These are phyloP conservation scores for Nakaseomyces delphensis DNA, from an alignment of 1,139 yeast genomes.

Conservation along the genomic window DNA sequence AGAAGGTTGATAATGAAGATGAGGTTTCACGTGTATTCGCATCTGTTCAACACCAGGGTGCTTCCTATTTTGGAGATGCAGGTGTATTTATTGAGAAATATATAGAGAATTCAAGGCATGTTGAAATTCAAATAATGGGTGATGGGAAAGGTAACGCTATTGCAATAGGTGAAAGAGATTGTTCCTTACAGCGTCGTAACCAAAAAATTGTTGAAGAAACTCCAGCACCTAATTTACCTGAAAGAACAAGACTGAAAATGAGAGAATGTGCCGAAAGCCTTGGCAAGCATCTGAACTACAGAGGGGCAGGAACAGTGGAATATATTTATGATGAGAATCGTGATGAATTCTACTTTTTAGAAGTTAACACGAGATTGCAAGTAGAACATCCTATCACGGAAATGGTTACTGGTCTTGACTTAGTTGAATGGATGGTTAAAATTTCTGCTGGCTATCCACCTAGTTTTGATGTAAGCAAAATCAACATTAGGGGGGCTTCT, in stretches of 20 bases:
- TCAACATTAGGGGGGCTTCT: constrained; percentile 70
- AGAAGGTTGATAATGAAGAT: constrained; percentile 72
- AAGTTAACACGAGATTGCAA: constrained; percentile 92
- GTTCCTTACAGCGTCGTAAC: constrained; percentile 93
- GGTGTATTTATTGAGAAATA: constrained; percentile 92
- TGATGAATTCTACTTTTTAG: constrained; percentile 87
- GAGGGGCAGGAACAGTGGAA: constrained; percentile 96
- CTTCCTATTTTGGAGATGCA: constrained; percentile 84
- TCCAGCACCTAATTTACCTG: constrained; percentile 92
- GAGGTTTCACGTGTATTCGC: constrained; percentile 79
- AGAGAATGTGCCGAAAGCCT: constrained; percentile 78
- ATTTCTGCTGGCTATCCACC: constrained; percentile 89
- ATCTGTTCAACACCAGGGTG: constrained; percentile 89
- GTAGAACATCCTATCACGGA: constrained; percentile 98
- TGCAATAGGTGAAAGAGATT: constrained; percentile 94
- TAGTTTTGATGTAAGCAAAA: constrained; percentile 47
- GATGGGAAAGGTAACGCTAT: constrained; percentile 89
- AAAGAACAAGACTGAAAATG: constrained; percentile 62
- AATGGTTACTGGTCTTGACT: constrained; percentile 84
- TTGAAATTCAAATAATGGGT: constrained; percentile 93
- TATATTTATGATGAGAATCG: constrained; percentile 79
- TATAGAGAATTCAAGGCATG: constrained; percentile 91
- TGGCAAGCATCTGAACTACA: constrained; percentile 73
- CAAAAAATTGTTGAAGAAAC: constrained; percentile 96
- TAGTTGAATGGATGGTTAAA: constrained; percentile 92